Evolutionary conservation across 345 rosid species (phyloP), one percentile per base, ranked within the genome.

Genomic region (Iberis pinnata): DNA sequence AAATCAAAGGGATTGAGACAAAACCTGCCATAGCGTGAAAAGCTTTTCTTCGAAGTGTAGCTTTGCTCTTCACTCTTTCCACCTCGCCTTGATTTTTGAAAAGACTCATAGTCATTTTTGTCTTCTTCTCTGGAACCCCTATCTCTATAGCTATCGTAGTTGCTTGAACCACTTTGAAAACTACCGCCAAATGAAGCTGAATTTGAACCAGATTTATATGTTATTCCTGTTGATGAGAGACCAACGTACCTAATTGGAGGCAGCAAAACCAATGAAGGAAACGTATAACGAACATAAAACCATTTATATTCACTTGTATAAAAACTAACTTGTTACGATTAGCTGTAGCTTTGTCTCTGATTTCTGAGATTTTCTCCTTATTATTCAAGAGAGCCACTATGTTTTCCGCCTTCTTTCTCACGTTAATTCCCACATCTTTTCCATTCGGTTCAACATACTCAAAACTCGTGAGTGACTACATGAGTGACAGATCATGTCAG

Each of bases 391-490:
- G 85, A 25, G 75, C 20, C 12, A 66, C 83, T 15, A 93, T 86
- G 61, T 37, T 88, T 66, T 88, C 99, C 1, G 89, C 84, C 77
- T 86, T 93, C 87, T 83, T 93, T 74, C 99, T 78, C 66, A 93
- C 97, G 42, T 86, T 92, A 50, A 92, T 75, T 43, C 97, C 99
- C 68, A 71, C 10, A 72, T 92, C 99, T 74, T 88, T 93, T 49
- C 99, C 99, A 68, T 65, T 86, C 48, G 92, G 97, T 78, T 93
- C 99, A 49, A 75, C 90, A 65, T 81, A 88, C 61, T 93, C 97
- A 74, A 88, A 93, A 75, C 87, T 93, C 45, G 89, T 64, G 67
- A 93, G 95, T 36, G 99, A 80, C 99, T 93, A 41, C 53, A 44
- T 27, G 42, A 44, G 54, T 48, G 53, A 33, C 65, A 69, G 71